Evolutionary conservation across 768 basidiomycete genomes (phyloP).

Genomic region (Phaeotremella skinneri): DNA sequence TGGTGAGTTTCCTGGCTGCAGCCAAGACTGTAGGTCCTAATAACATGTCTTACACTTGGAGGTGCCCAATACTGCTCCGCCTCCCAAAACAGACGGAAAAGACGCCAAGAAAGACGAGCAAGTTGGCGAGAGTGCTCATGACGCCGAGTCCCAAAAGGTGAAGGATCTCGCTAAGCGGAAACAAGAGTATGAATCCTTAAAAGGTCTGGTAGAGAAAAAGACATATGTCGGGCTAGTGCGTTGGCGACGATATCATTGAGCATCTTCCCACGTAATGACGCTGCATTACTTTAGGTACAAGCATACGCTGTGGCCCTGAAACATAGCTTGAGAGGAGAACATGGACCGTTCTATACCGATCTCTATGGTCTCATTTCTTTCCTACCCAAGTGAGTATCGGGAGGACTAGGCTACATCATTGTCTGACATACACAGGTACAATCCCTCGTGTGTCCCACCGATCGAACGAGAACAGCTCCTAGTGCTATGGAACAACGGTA

Average conservation of each 20-base stretch:
- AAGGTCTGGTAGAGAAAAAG: constrained; percentile 68
- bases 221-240: constrained; percentile 67
- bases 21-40: constrained; percentile 48
- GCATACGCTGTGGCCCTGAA: constrained; percentile 69
- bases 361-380: constrained; percentile 68
- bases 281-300: constrained; percentile 57
- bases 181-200: constrained; percentile 26
- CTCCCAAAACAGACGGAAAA: constrained; percentile 14
- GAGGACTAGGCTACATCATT: no score
- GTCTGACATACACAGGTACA: constrained; percentile 23
- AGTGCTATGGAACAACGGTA: constrained; percentile 36
- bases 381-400: constrained; percentile 57
- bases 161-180: neutral
- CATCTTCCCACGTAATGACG: neutral
- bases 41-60: constrained; percentile 55
- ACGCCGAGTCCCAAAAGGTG: constrained; percentile 8
- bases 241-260: neutral
- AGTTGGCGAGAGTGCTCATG: neutral
- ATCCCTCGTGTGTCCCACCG: constrained; percentile 33
- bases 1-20: constrained; percentile 12
- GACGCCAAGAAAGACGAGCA: constrained; percentile 16
- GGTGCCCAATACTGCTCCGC: constrained; percentile 26
- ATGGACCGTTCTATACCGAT: constrained; percentile 70
- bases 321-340: constrained; percentile 61
- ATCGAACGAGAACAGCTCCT: constrained; percentile 35